Base-by-base conservation (phyloP, 805 yeast species). In the Ogataea ganodermae region DNA sequence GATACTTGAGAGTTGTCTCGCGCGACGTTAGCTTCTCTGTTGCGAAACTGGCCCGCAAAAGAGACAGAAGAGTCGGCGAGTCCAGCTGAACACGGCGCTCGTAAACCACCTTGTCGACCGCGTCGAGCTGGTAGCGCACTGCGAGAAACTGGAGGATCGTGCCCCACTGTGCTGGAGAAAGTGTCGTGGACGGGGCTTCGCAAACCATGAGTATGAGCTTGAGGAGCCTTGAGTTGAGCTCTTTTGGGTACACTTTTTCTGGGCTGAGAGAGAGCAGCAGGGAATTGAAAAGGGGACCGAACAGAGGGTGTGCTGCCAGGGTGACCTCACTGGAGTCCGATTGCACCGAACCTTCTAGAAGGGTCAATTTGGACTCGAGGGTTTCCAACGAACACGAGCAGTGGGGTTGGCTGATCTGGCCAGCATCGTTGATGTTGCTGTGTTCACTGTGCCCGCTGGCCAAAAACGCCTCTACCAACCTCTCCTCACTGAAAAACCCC, bases 111-210 rank as follows among this genome's bases (percentile, higher is more conserved):
- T 14, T 22, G 26, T 46, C 35, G 17, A 41, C 41, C 14, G 26
- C 6, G n/a, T 41, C 37, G 12, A 46, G 30, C 21, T 33, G 38
- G 33, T 46, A 46, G 8, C 45, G 26, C 10, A 28, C 24, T 8
- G 42, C 42, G 4, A 27, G 35, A 28, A 46, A 46, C 22, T 37
- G 23, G n/a, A 41, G n/a, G 18, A 46, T 4, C 23, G 27, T n/a
- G 33, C 33, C 33, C 13, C 8, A n/a, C 33, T 12, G n/a, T 8
- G 17, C 14, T 30, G 33, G 33, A n/a, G 4, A 30, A 9, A 3
- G 33, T n/a, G 16, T 3, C 6, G 24, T 6, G 6, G 24, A 22
- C 24, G 8, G 8, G 24, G 24, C 24, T 6, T 27, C 31, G 31
- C 13, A 12, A 7, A n/a, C 31, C 36, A 8, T n/a, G 13, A 8